Evolutionary conservation across 2,329 filamentous ascomycete genomes (phyloP).

Genomic region (Cladosporium colombiae): DNA sequence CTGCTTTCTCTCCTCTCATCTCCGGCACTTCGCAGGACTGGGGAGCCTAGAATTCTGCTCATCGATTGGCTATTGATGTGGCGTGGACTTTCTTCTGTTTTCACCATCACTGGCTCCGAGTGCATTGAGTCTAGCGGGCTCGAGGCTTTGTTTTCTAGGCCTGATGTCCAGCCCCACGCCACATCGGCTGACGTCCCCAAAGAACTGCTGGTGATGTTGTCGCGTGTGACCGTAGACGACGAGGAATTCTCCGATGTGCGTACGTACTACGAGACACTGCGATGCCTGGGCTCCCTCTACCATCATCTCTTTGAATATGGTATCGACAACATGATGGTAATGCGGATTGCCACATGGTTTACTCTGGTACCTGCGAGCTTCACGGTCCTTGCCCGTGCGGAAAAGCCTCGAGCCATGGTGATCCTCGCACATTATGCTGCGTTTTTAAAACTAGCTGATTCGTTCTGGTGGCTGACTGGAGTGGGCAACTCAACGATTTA

Average conservation of each 20-base stretch:
- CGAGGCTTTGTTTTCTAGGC: neutral
- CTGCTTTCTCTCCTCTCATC: neutral
- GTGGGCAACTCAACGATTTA: neutral
- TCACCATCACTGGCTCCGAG: neutral
- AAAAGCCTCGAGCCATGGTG: neutral
- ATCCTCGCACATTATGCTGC: constrained; percentile 1
- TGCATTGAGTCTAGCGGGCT: neutral
- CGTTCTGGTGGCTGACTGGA: neutral
- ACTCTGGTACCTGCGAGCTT: neutral
- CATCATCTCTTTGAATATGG: neutral
- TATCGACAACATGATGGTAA: neutral
- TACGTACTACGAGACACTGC: neutral
- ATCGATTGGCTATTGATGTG: constrained; percentile 4
- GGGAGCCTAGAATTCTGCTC: neutral
- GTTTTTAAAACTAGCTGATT: neutral
- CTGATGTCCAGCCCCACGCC: neutral
- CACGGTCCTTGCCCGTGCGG: neutral
- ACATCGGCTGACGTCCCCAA: neutral
- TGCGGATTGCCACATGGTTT: neutral
- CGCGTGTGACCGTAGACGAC: neutral
- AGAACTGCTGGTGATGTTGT: neutral
- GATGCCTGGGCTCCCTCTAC: neutral
- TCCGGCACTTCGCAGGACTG: neutral
- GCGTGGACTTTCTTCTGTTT: neutral
- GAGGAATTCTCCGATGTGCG: neutral